Conservation (phyloP, 2,329 filamentous ascomycete species). For the Elsinoe ampelina region DNA sequence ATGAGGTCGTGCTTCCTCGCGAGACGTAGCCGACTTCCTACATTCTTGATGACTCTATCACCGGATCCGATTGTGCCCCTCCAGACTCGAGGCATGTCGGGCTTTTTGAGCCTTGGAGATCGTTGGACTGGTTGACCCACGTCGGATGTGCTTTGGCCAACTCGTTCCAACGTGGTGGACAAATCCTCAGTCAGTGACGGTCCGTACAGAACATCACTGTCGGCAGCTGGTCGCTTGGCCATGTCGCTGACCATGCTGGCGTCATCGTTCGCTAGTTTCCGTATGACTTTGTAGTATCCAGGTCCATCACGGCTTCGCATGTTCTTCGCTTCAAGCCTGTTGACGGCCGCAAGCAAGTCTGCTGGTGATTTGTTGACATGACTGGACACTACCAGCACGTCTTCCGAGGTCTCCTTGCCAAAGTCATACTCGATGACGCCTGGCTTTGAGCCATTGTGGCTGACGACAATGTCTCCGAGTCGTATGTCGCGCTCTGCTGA, state of each 20-base stretch:
- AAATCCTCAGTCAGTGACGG: neutral
- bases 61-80: constrained; percentile 33
- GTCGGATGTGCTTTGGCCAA: neutral
- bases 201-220: neutral
- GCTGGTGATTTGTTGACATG: constrained; percentile 13
- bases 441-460: constrained; percentile 14
- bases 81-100: constrained; percentile 23
- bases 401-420: constrained; percentile 15
- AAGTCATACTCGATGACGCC: constrained; percentile 23
- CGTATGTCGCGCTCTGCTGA: constrained; percentile 18
- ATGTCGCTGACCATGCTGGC: neutral
- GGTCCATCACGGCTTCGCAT: neutral
- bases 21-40: neutral
- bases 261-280: neutral
- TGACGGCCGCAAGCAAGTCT: constrained; percentile 14
- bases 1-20: constrained; percentile 13
- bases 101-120: constrained; percentile 12
- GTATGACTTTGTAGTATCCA: neutral
- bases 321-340: constrained; percentile 5
- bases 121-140: neutral
- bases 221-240: neutral
- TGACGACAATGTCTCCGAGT: constrained; percentile 24
- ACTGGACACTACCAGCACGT: neutral
- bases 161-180: neutral
- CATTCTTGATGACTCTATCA: constrained; percentile 22